A percentile compares a stretch with the other conserved stretches of the same genome.
Evolutionary conservation across 179 eudicot genomes (phyloP).

Genomic region (Heliamphora pulchella): DNA sequence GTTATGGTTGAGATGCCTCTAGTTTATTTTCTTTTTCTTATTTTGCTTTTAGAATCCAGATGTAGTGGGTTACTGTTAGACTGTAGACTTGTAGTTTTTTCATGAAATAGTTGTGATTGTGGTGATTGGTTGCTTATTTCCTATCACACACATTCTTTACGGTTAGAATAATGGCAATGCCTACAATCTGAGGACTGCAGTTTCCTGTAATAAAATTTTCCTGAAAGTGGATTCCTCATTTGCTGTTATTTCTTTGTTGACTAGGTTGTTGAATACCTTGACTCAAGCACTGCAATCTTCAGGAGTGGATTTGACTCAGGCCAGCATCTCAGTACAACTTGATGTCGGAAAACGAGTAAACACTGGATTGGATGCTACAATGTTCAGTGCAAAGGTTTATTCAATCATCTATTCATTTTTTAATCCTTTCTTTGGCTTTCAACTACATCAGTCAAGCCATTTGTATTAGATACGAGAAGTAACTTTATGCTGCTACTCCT

Average conservation of each 20-base stretch:
- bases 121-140: neutral
- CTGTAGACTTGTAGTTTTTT: conserved; percentile 2
- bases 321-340: conserved; percentile 79
- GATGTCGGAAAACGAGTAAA: conserved; percentile 55
- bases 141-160: neutral
- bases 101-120: neutral
- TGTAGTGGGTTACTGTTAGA: neutral
- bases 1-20: neutral
- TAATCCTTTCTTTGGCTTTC: too few relatives aligned
- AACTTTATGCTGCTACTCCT: neutral
- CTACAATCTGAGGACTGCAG: neutral
- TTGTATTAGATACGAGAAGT: neutral
- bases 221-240: neutral
- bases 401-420: neutral
- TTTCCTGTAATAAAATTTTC: neutral
- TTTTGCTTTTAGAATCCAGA: neutral
- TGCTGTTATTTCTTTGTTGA: conserved; percentile 6
- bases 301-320: conserved; percentile 80
- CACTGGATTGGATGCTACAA: conserved; percentile 19
- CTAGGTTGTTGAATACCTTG: conserved; percentile 67
- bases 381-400: conserved; percentile 32
- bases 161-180: neutral
- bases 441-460: neutral
- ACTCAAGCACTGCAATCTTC: conserved; percentile 68
- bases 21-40: neutral